Evolutionary conservation across 352 stramenopile genomes (phyloP), one percentile per base, ranked within the genome.

Genomic region (Pilasporangium apinafurcum): DNA sequence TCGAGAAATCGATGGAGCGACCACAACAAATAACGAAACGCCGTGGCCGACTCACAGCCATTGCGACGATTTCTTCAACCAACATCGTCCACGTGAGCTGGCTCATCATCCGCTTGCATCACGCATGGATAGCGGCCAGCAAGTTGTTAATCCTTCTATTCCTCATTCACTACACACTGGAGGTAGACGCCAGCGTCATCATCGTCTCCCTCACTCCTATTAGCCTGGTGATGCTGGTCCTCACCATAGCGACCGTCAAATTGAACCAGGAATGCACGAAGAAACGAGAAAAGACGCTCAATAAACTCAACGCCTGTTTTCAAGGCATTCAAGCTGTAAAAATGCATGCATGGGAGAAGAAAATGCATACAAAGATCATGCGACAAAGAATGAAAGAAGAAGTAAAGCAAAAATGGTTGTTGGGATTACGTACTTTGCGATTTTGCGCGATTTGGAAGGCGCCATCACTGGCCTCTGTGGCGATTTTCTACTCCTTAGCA

Each of bases 271-370:
- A 51, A 45, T 67, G 59, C 45, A 64, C 59, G 13, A 69, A 73
- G 55, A 68, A 70, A 35, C 48, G 56, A 16, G 43, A 51, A 8
- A 68, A 68, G 48, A 69, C 56, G 31, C 36, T 69, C 18, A 60
- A 61, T 8, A 39, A 46, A 2, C 50, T 74, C 18, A 59, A 62
- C 36, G 63, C 69, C 47, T 70, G 63, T 22, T 70, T 74, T 32
- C 64, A 70, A 33, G 55, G 59, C 17, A 68, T 74, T 20, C 59
- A 70, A 28, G 60, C 56, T 2, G 55, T 74, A 28, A 74, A 74
- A 31, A 20, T 74, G 17, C 53, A 74, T 37, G 59, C 63, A 16
- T 74, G 63, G 63, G 63, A 74, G 44, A 45, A 62, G 45, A 69
- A 70, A 34, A 60, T 65, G 10, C 22, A 60, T 27, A 42, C 53